These are phyloP conservation scores for Raddia guianensis DNA, from an alignment of 176 grass and related monocot species.

Conservation along the genomic window DNA sequence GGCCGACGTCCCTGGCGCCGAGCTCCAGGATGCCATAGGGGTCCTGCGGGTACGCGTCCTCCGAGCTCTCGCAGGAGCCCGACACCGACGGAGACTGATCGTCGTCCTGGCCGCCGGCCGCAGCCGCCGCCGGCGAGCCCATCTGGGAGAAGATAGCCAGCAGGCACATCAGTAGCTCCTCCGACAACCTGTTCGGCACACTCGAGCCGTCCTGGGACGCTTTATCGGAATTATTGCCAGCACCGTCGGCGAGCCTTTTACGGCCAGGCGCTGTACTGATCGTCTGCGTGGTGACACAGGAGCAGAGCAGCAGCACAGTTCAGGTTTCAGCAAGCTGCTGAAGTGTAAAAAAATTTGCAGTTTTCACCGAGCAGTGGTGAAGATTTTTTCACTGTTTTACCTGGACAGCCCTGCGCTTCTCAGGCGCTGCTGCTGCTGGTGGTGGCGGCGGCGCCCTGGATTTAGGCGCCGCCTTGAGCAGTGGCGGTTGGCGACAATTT, in stretches of 20 bases:
- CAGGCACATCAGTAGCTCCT: conserved; percentile 83
- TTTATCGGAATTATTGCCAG: conserved; percentile 44
- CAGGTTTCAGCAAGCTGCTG: conserved; percentile 7
- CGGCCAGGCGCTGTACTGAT: conserved; percentile 33
- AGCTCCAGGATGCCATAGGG: conserved; percentile 82
- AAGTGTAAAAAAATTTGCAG: background rate
- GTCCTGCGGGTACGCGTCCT: conserved; percentile 62
- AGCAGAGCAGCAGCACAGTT: conserved; percentile 18
- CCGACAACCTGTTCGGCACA: conserved; percentile 78
- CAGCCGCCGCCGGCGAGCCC: conserved; percentile 20
- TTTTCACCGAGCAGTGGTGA: background rate
- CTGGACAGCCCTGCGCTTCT: conserved; percentile 54
- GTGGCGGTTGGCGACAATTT: conserved; percentile 53
- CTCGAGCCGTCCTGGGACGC: conserved; percentile 40
- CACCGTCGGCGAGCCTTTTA: conserved; percentile 45
- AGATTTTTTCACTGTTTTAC: conserved; percentile 36
- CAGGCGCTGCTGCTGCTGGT: conserved; percentile 6
- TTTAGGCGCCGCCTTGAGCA: conserved; percentile 52
- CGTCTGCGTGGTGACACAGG: conserved; percentile 41
- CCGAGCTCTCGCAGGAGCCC: conserved; percentile 52
- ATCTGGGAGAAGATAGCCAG: conserved; percentile 73
- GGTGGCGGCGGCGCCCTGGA: conserved; percentile 11
- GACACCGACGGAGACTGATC: conserved; percentile 70
- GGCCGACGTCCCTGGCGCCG: conserved; percentile 71
- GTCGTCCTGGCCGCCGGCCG: conserved; percentile 43